These are phyloP conservation scores for Claviceps fusiformis DNA, from an alignment of 2,329 filamentous ascomycete species.

Conservation along the genomic window DNA sequence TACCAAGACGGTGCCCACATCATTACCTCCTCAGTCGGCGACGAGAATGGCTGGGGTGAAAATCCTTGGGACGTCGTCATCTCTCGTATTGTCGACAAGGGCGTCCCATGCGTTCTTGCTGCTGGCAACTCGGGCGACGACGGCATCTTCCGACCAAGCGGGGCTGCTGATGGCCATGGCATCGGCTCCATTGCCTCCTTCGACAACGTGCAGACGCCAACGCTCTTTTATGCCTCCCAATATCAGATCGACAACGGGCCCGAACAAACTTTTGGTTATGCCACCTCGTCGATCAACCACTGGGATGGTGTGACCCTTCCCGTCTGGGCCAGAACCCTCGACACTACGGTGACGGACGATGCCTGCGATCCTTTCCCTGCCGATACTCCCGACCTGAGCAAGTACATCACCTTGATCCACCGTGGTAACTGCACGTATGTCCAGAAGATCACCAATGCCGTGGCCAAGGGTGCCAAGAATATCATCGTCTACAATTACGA, in stretches of 20 bases:
- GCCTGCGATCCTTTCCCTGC: slow-evolving; percentile 39
- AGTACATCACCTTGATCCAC: slow-evolving; percentile 44
- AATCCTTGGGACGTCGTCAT: slow-evolving; percentile 36
- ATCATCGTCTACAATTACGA: slow-evolving; percentile 48
- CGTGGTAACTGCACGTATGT: slow-evolving; percentile 44
- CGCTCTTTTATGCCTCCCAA: slow-evolving; percentile 26
- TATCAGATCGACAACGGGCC: slow-evolving; percentile 25
- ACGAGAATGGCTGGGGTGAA: slow-evolving; percentile 36
- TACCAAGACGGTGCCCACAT: slow-evolving; percentile 46
- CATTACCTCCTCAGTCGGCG: slow-evolving; percentile 42
- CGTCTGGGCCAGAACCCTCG: slow-evolving; percentile 34
- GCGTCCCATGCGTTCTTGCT: slow-evolving; percentile 39
- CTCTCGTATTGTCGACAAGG: slow-evolving; percentile 37
- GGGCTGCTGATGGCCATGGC: slow-evolving; percentile 32
- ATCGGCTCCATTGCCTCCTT: slow-evolving; percentile 37
- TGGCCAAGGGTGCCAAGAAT: slow-evolving; percentile 42
- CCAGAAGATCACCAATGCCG: slow-evolving; percentile 39
- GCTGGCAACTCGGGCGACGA: slow-evolving; percentile 34
- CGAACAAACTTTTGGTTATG: slow-evolving; percentile 27
- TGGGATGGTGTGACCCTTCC: slow-evolving; percentile 34
- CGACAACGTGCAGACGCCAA: slow-evolving; percentile 31
- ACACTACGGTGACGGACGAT: slow-evolving; percentile 33
- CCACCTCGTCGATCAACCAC: slow-evolving; percentile 23
- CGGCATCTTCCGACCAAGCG: slow-evolving; percentile 36
- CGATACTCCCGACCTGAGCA: slow-evolving; percentile 41